Evolutionary conservation across 148 eudicot species (phyloP), one percentile per base, ranked within the genome.

Genomic region (Arbutus unedo): DNA sequence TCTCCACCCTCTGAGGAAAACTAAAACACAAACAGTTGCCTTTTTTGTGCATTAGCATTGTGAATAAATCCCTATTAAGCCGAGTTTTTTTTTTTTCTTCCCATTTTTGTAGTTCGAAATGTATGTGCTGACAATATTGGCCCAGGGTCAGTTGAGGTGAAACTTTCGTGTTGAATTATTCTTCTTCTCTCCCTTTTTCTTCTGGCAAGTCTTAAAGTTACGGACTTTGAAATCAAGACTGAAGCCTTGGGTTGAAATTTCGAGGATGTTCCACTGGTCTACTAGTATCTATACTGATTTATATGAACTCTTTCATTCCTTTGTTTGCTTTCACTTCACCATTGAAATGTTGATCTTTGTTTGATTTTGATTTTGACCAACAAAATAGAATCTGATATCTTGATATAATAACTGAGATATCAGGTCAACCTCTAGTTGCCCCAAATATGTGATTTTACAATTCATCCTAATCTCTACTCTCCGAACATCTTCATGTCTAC

Each of bases 1-100:
- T 71, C 75, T 71, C 75, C 50, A 71, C 67, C 67, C 67, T n/a
- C 67, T n/a, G n/a, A 31, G 8, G 54, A 50, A 23, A 21, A 62
- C 23, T 41, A 48, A 21, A 74, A 41, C 15, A 57, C 9, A 51
- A 76, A 13, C 43, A 53, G 48, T 31, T 31, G 4, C 23, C 23
- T 3, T 8, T 8, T 31, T 38, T 55, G 31, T 70, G 48, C 15
- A 70, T 62, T 13, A 70, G 74, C 13, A 48, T 70, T 70, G 74
- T 43, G 43, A 70, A 38, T 70, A 64, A 64, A 64, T 64, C 49
- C 45, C 50, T 53, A 25, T 14, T 77, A 2, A 41, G 6, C 2
- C 15, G 25, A 43, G 79, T 8, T 77, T 50, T 51, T 53, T 31
- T n/a, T n/a, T n/a, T n/a, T n/a, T n/a, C n/a, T n/a, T n/a, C n/a